Base-by-base conservation (phyloP, 2,329 filamentous ascomycete genomes). In the Pseudonectria foliicola region DNA sequence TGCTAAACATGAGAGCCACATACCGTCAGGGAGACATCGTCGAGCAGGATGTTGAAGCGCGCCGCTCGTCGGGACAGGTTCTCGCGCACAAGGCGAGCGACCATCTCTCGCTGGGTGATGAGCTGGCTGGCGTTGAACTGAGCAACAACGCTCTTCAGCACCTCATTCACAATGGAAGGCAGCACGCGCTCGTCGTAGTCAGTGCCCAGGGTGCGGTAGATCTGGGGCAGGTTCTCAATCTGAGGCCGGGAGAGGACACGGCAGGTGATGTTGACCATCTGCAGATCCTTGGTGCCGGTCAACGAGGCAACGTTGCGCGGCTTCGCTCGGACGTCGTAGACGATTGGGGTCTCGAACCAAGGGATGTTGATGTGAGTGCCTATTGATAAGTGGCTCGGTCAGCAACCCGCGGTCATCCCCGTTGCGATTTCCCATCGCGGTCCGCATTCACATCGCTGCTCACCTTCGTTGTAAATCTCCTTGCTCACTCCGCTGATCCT, bases 221-320 rank as follows among this genome's bases (percentile, higher is more conserved):
- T 98, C 67, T 95, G 87, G 13, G 92, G 92, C 27, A 98, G 78
- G 23, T 89, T 85, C 48, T 85, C 80, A 55, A 98, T 71, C 39
- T 88, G 80, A 37, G 92, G 92, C 53, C 88, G 75, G 39, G 90
- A 95, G 34, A 98, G 85, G 39, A 98, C 92, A 85, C 92, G 90
- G 67, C 92, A 98, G 58, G 90, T 98, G 61, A 98, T 96, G 77
- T 98, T 98, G 60, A 96, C 92, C 92, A 98, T 98, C 72, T 98
- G 92, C 66, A 98, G 70, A 67, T 98, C 92, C 74, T 98, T 98
- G 58, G 92, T 98, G 52, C 92, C 92, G 40, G 92, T 98, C 49
- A 98, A 77, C 48, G 92, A 96, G 49, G 92, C 85, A 53, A 98
- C 89, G 57, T 94, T 95, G 61, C 92, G 82, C 55, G 92, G 92